These are phyloP conservation scores for Dryas integrifolia DNA, from an alignment of 331 rosid genomes.

Conservation along the genomic window DNA sequence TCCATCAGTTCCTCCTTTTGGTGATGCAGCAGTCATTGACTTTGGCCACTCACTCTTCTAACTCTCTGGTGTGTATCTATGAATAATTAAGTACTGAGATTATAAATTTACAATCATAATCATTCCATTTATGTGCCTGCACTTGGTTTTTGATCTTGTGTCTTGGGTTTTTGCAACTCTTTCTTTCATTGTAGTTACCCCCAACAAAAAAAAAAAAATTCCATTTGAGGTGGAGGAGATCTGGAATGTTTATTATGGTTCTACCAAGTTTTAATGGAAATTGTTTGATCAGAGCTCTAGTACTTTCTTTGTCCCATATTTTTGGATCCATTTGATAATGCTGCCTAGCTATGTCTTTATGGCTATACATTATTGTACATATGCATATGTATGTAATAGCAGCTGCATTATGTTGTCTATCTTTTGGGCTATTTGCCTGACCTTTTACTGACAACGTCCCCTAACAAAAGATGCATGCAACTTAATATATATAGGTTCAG, in stretches of 20 bases:
- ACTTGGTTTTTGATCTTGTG: slow-evolving; percentile 29
- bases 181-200: slow-evolving; percentile 28
- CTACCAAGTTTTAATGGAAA: slow-evolving; percentile 18
- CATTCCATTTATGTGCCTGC: slow-evolving; percentile 30
- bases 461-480: slow-evolving; percentile 14
- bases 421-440: slow-evolving; percentile 20
- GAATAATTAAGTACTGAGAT: not conserved
- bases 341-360: not conserved
- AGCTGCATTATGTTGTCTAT: slow-evolving; percentile 14
- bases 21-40: slow-evolving; percentile 54
- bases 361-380: not conserved
- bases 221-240: slow-evolving; percentile 18
- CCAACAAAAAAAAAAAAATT: slow-evolving; percentile 3
- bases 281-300: not conserved
- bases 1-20: slow-evolving; percentile 52
- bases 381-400: not conserved
- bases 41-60: slow-evolving; percentile 66
- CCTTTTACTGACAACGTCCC: slow-evolving; percentile 10
- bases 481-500: not conserved
- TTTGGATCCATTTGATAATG: not conserved
- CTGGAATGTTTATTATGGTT: slow-evolving; percentile 7
- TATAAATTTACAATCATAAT: not conserved
- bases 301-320: slow-evolving; percentile 2
- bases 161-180: slow-evolving; percentile 30
- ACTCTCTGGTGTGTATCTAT: slow-evolving; percentile 3